Evolutionary conservation across 75 land plant genomes (phyloP).

Genomic region (Cunninghamia lanceolata): DNA sequence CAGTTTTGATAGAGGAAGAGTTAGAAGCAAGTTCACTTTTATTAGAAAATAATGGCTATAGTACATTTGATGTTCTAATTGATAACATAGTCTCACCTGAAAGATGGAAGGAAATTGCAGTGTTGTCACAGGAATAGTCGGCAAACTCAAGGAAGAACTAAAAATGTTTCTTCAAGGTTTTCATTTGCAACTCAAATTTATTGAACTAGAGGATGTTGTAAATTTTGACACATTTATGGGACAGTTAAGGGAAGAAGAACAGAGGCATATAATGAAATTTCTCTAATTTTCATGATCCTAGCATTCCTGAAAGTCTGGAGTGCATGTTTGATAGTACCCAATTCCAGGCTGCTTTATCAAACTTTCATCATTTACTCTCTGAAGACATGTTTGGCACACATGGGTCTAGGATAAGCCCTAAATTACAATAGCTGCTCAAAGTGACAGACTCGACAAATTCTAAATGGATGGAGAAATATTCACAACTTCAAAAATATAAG

Average conservation of each 20-base stretch:
- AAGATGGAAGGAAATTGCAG: conserved; percentile 1
- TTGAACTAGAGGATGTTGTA: conserved; percentile 27
- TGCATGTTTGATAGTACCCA: conserved; percentile 37
- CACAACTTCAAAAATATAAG: conserved; percentile 29
- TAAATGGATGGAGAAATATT: conserved; percentile 42
- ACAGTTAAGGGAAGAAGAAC: conserved; percentile 39
- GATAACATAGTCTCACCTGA: neutral
- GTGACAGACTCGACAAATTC: conserved; percentile 31
- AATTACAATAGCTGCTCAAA: conserved; percentile 35
- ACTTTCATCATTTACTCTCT: conserved; percentile 42
- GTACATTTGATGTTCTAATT: conserved; percentile 12
- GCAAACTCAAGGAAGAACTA: no score
- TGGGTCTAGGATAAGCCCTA: conserved; percentile 32
- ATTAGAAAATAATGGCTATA: conserved; percentile 8
- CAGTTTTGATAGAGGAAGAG: conserved; percentile 22
- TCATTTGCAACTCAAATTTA: neutral
- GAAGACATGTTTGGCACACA: conserved; percentile 48
- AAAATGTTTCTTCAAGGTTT: conserved; percentile 5
- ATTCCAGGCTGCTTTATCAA: conserved; percentile 37
- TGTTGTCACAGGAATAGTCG: neutral
- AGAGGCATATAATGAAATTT: conserved; percentile 32
- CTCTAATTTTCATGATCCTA: conserved; percentile 29
- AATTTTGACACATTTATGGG: conserved; percentile 47
- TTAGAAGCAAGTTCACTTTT: conserved; percentile 32
- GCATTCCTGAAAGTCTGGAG: conserved; percentile 30